Conservation (phyloP, 805 yeast species). For the Cyberlindnera americana region DNA sequence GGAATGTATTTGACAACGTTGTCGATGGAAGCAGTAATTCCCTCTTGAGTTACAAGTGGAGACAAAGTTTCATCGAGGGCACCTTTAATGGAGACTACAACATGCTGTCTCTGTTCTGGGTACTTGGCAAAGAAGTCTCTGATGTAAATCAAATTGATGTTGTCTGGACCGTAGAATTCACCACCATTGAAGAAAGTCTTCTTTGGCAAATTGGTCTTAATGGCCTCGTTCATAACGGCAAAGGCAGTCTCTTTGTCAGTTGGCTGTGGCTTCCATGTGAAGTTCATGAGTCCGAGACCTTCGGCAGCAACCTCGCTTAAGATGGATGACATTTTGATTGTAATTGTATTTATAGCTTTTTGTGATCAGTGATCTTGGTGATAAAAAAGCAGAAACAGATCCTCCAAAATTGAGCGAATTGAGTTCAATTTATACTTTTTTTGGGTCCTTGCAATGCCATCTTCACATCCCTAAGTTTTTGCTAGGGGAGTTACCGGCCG, state of each 20-base stretch:
- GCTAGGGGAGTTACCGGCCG: slow-evolving; percentile 2
- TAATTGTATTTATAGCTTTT: too few species aligned
- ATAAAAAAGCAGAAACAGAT: neutral
- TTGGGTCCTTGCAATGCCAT: too few species aligned
- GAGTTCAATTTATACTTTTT: neutral
- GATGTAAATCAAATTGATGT: slow-evolving; percentile 52
- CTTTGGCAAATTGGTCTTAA: slow-evolving; percentile 35
- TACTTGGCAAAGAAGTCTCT: slow-evolving; percentile 53
- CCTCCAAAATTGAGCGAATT: neutral
- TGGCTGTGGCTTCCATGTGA: slow-evolving; percentile 67
- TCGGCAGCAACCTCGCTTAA: slow-evolving; percentile 13
- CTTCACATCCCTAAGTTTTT: neutral
- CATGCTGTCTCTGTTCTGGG: slow-evolving; percentile 54
- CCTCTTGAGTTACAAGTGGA: slow-evolving; percentile 51
- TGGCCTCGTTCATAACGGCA: slow-evolving; percentile 49
- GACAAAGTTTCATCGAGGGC: slow-evolving; percentile 35
- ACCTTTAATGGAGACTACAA: slow-evolving; percentile 68
- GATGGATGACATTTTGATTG: slow-evolving; percentile 3
- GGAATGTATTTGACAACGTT: slow-evolving; percentile 38
- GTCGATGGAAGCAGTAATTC: slow-evolving; percentile 46
- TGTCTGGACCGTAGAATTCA: slow-evolving; percentile 67
- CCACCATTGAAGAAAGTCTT: slow-evolving; percentile 67
- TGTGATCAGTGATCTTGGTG: too few species aligned
- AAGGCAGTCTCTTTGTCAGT: slow-evolving; percentile 51
- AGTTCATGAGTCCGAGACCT: slow-evolving; percentile 82